A percentile compares a stretch with the other conserved stretches of the same genome.
phyloP scores from a whole-genome alignment of 345 rosid species.

The Citrus australasica region DNA sequence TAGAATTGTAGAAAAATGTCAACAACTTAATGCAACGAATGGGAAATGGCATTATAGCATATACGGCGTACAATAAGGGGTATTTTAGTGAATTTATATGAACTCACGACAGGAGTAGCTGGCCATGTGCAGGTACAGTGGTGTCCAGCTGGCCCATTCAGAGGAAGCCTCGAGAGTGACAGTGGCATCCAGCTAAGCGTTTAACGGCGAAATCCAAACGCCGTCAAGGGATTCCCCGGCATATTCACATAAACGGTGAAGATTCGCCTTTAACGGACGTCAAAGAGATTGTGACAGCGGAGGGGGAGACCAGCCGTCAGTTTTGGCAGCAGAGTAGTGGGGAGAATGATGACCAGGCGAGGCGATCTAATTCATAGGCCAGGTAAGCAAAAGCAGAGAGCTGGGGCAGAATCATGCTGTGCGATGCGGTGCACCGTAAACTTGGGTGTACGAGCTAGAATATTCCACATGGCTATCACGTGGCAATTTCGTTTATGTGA shows the following conservation, averaged over 20 bases:
- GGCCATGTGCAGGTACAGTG: constrained; percentile 30
- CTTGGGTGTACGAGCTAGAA: too few species aligned
- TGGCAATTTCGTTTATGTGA: background rate
- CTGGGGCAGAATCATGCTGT: background rate
- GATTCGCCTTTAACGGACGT: background rate
- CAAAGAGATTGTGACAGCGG: constrained; percentile 22
- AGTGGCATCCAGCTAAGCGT: constrained; percentile 40
- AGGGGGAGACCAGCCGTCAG: background rate
- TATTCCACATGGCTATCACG: background rate
- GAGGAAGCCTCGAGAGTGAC: background rate
- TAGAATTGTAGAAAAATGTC: too few species aligned
- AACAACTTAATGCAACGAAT: too few species aligned
- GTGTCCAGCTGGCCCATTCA: constrained; percentile 26
- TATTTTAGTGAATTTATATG: background rate
- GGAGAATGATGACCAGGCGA: constrained; percentile 34
- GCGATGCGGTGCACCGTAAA: background rate
- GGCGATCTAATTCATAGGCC: constrained; percentile 14
- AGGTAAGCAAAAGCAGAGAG: constrained; percentile 4
- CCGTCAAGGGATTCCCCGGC: background rate
- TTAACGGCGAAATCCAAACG: constrained; percentile 10
- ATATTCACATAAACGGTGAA: background rate
- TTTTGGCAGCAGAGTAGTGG: constrained; percentile 3
- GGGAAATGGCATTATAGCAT: background rate
- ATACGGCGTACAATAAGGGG: background rate
- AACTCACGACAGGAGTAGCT: constrained; percentile 21